Conservation (phyloP, 768 basidiomycete genomes). For the Hygrophoropsis aurantiaca region DNA sequence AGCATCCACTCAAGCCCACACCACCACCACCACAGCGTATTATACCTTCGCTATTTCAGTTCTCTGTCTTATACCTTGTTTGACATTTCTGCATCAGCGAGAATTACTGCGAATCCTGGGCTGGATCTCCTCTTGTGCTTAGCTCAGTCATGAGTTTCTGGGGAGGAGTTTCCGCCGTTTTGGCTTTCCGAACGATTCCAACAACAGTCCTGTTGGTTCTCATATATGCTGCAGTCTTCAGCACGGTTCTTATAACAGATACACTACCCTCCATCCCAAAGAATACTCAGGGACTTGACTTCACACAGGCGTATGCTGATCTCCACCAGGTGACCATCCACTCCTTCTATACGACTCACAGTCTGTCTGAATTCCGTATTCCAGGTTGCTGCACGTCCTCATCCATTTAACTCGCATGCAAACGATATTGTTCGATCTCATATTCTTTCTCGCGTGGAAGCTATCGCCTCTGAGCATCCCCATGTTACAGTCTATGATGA, state of each 20-base stretch:
- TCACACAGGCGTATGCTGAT: constrained; percentile 58
- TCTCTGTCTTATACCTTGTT: too few relatives aligned
- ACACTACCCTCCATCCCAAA: constrained; percentile 44
- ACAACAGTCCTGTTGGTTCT: constrained; percentile 46
- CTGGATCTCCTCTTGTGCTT: too few relatives aligned
- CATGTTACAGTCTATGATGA: constrained; percentile 57
- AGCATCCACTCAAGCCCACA: too few relatives aligned
- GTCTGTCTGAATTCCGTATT: neutral
- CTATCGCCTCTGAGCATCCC: constrained; percentile 41
- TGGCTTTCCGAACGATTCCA: constrained; percentile 41
- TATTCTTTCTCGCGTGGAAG: constrained; percentile 52
- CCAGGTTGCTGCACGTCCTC: constrained; percentile 68
- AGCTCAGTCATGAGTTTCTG: constrained; percentile 21
- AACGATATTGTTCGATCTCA: constrained; percentile 68
- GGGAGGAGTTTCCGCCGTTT: constrained; percentile 18
- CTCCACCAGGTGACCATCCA: constrained; percentile 46
- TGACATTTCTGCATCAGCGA: too few relatives aligned
- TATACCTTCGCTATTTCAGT: too few relatives aligned
- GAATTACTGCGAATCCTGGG: too few relatives aligned
- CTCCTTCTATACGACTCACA: neutral
- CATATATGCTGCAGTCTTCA: constrained; percentile 49
- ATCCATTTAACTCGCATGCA: constrained; percentile 75
- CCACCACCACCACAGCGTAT: too few relatives aligned
- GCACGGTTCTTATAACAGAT: constrained; percentile 48
- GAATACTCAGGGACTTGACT: constrained; percentile 43